Percentiles rank a stretch among this genome's conserved stretches.
phyloP scores from a whole-genome alignment of 768 basidiomycete genomes.

The Podaxis rugospora region DNA sequence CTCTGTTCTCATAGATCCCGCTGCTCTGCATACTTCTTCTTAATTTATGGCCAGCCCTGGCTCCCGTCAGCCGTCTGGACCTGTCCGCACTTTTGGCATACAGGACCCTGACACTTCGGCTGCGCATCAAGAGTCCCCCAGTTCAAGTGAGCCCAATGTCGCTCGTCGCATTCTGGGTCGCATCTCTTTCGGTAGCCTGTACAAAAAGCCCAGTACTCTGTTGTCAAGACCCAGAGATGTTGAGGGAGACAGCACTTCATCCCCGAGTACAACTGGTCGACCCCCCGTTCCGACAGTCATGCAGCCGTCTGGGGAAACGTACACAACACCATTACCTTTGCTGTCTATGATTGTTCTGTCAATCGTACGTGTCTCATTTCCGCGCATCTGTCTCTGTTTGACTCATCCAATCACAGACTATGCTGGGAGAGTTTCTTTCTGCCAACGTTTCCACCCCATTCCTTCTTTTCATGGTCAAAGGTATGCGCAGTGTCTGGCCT shows the following conservation, averaged over 20 bases:
- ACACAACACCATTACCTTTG: conserved; percentile 77
- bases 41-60: conserved; percentile 10
- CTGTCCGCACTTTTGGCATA: conserved; percentile 15
- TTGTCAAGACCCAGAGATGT: conserved; percentile 5
- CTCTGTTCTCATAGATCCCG: neutral
- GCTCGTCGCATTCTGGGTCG: conserved; percentile 11
- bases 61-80: conserved; percentile 4
- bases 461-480: conserved; percentile 92
- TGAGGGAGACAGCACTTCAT: conserved; percentile 12
- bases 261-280: conserved; percentile 37
- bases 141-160: conserved; percentile 9
- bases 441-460: conserved; percentile 94
- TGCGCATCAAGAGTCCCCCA: neutral
- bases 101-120: conserved; percentile 9
- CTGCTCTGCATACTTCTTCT: neutral
- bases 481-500: conserved; percentile 27
- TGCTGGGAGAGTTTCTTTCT: conserved; percentile 92
- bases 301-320: conserved; percentile 53
- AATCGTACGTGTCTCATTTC: conserved; percentile 48
- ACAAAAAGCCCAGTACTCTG: conserved; percentile 4
- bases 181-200: conserved; percentile 14
- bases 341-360: conserved; percentile 91
- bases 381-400: neutral
- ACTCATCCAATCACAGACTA: conserved; percentile 49
- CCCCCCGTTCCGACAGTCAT: conserved; percentile 76